Evolutionary conservation across 1,284 basidiomycete species (phyloP).

Genomic region (Inonotus obliquus): DNA sequence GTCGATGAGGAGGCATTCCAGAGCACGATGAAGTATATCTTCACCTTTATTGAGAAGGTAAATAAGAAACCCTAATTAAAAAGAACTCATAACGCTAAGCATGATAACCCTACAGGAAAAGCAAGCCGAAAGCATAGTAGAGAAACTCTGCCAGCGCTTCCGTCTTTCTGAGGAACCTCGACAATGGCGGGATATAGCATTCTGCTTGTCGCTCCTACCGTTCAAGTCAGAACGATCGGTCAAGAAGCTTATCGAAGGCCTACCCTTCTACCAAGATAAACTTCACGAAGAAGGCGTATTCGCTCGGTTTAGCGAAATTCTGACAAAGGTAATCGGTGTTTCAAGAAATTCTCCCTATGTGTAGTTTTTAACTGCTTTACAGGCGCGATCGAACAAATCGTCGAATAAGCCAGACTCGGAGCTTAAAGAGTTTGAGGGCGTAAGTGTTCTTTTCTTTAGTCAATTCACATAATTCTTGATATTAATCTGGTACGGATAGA

Average conservation of each 20-base stretch:
- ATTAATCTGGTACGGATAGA: slow-evolving; percentile 39
- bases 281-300: slow-evolving; percentile 86
- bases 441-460: slow-evolving; percentile 29
- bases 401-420: slow-evolving; percentile 86
- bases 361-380: background rate
- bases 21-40: slow-evolving; percentile 93
- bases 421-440: slow-evolving; percentile 84
- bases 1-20: slow-evolving; percentile 93
- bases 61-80: slow-evolving; percentile 22
- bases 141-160: slow-evolving; percentile 95
- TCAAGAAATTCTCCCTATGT: background rate
- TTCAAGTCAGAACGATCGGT: slow-evolving; percentile 96
- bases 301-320: slow-evolving; percentile 83
- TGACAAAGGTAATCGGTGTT: slow-evolving; percentile 55
- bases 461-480: slow-evolving; percentile 14
- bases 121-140: slow-evolving; percentile 92
- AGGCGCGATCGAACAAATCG: slow-evolving; percentile 84
- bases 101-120: slow-evolving; percentile 60
- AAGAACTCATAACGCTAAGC: background rate
- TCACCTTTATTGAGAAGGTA: slow-evolving; percentile 95
- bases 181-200: slow-evolving; percentile 98
- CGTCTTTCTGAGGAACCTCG: slow-evolving; percentile 82
- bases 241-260: slow-evolving; percentile 93
- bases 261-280: slow-evolving; percentile 94
- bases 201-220: slow-evolving; percentile 89